Evolutionary conservation across 345 rosid species (phyloP), one percentile per base, ranked within the genome.

Genomic region (Pistacia atlantica): DNA sequence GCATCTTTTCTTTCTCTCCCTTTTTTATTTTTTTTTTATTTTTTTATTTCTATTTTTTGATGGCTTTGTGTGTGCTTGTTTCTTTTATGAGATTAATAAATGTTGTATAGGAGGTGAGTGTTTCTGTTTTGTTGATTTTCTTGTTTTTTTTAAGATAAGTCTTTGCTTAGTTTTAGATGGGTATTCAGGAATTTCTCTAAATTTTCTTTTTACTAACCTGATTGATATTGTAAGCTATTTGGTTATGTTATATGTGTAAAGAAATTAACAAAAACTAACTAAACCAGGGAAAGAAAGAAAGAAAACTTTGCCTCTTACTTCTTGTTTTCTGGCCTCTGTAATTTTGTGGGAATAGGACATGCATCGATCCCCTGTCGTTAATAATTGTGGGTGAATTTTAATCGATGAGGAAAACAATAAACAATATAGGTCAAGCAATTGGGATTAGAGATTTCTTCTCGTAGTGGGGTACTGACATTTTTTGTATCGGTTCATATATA

Each of bases 151-250:
- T 42, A 7, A 1, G 46, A 1, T 42, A 7, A 42, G 46, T 42
- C 46, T 42, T 42, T 42, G 55, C 16, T 9, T 16, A 3, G 37
- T 59, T 67, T 68, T 65, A 6, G 42, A 51, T 12, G 57, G 18
- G 57, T 3, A 1, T 54, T 54, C 57, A 13, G 18, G 17, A 3
- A 54, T 13, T 54, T 14, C 14, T 52, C n/a, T 52, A 2, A 1
- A 52, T 52, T 12, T 11, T 16, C 57, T 54, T 12, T 16, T 54
- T 54, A 16, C 17, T 42, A 22, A 55, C 69, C 38, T 67, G 46
- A 68, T 38, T 71, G 71, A n/a, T 60, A 55, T 55, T 69, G 14
- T 58, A 5, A 35, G 62, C 52, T 57, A 9, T 11, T 64, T 54
- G 22, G 58, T 48, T 33, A 4, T 49, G 72, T 11, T 12, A 11